Evolutionary conservation across 805 yeast genomes (phyloP).

Genomic region (Hanseniaspora thailandica): DNA sequence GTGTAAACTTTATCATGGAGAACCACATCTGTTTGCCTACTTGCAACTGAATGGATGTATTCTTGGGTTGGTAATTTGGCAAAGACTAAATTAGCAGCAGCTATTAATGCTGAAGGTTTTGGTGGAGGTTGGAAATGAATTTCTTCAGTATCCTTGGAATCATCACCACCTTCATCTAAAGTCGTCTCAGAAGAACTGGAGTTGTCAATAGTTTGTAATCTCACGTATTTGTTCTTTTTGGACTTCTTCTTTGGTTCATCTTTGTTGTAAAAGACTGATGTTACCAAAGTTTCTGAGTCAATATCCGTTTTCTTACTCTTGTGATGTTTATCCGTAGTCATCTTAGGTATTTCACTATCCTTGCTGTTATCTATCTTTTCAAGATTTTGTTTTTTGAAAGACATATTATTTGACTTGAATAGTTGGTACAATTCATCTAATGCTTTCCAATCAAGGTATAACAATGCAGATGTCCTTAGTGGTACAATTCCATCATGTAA

Average conservation of each 20-base stretch:
- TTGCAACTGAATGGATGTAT: conserved; percentile 55
- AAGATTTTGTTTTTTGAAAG: conserved; percentile 3
- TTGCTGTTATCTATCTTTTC: conserved; percentile 2
- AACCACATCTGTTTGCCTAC: conserved; percentile 48
- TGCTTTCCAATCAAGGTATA: conserved; percentile 66
- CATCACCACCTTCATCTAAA: not conserved
- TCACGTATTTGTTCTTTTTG: not conserved
- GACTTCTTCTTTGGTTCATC: not conserved
- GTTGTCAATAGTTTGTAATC: conserved; percentile 1
- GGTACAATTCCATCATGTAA: conserved; percentile 95
- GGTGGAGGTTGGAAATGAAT: conserved; percentile 40
- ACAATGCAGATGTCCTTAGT: conserved; percentile 71
- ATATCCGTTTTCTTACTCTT: not conserved
- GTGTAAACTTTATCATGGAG: conserved; percentile 71
- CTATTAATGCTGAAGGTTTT: conserved; percentile 61
- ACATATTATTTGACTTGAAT: conserved; percentile 3
- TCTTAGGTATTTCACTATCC: not conserved
- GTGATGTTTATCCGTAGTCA: not conserved
- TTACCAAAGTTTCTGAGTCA: not conserved
- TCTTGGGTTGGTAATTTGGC: conserved; percentile 69
- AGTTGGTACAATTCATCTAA: conserved; percentile 6
- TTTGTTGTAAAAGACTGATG: not conserved
- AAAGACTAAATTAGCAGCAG: conserved; percentile 63
- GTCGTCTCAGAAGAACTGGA: not conserved
- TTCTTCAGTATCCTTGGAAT: conserved; percentile 8